Percentiles rank a stretch among this genome's conserved stretches.
Evolutionary conservation across 2,329 filamentous ascomycete species (phyloP).

Genomic region (Fusarium nanum): DNA sequence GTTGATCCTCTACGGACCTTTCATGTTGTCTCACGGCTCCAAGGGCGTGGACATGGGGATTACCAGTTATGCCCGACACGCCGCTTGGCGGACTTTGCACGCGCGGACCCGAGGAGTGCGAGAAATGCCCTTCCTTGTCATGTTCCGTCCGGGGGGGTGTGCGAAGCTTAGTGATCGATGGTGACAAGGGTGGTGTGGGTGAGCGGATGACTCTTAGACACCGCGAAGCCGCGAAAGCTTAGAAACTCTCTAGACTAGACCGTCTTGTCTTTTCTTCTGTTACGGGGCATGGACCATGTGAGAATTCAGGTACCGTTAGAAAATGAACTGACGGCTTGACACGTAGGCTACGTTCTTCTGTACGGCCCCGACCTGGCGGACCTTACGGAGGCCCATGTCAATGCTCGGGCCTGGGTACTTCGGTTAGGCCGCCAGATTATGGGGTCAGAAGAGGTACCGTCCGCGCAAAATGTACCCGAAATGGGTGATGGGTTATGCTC

Average conservation of each 20-base stretch:
- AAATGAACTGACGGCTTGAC: slow-evolving; percentile 3
- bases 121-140: slow-evolving; percentile 26
- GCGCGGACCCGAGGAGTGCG: slow-evolving; percentile 49
- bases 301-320: not conserved
- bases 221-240: slow-evolving; percentile 41
- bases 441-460: slow-evolving; percentile 25
- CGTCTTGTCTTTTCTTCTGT: slow-evolving; percentile 5
- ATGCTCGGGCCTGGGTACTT: slow-evolving; percentile 37
- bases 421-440: slow-evolving; percentile 15
- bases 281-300: not conserved
- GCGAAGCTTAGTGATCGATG: slow-evolving; percentile 34
- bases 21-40: slow-evolving; percentile 36
- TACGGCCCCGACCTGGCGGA: slow-evolving; percentile 23
- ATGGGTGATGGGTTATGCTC: slow-evolving; percentile 13
- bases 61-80: slow-evolving; percentile 46
- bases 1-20: slow-evolving; percentile 42
- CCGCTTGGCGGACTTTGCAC: slow-evolving; percentile 50
- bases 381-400: slow-evolving; percentile 27
- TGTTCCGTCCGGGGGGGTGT: slow-evolving; percentile 25
- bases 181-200: slow-evolving; percentile 14
- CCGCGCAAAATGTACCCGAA: slow-evolving; percentile 28
- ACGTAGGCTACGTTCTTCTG: not conserved
- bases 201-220: slow-evolving; percentile 36
- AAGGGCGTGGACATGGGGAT: slow-evolving; percentile 36
- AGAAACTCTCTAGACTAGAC: slow-evolving; percentile 5